phyloP scores from a whole-genome alignment of 2,329 filamentous ascomycete species.

The Exophiala aquamarina region DNA sequence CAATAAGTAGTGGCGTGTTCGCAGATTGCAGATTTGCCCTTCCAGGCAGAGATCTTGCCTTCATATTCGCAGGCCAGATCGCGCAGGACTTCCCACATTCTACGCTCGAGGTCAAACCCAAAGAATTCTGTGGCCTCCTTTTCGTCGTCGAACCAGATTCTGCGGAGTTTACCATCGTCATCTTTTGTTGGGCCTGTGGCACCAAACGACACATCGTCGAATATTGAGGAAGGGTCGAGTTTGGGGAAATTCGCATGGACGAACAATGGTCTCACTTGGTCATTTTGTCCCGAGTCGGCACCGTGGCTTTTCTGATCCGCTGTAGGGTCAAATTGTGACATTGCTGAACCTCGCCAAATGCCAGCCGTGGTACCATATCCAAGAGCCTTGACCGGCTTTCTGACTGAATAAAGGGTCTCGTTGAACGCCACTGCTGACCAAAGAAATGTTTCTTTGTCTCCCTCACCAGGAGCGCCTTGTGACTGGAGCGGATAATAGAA shows the following conservation, averaged over 20 bases:
- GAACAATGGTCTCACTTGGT: slow-evolving; percentile 37
- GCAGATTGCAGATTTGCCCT: slow-evolving; percentile 35
- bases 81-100: slow-evolving; percentile 41
- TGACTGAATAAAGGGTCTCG: slow-evolving; percentile 44
- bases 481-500: slow-evolving; percentile 48
- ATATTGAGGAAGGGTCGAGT: slow-evolving; percentile 40
- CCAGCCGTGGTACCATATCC: slow-evolving; percentile 29
- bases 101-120: slow-evolving; percentile 37
- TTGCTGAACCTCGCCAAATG: slow-evolving; percentile 37
- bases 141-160: slow-evolving; percentile 34
- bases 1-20: slow-evolving; percentile 35
- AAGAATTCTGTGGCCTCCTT: slow-evolving; percentile 33
- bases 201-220: slow-evolving; percentile 32
- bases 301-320: slow-evolving; percentile 33
- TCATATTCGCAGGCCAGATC: slow-evolving; percentile 41
- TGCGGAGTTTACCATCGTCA: slow-evolving; percentile 34
- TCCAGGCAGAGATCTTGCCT: slow-evolving; percentile 34
- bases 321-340: slow-evolving; percentile 39
- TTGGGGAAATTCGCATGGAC: slow-evolving; percentile 43
- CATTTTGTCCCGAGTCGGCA: slow-evolving; percentile 29
- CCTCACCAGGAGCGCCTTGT: slow-evolving; percentile 49
- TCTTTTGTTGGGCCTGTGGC: slow-evolving; percentile 30
- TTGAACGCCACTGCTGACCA: slow-evolving; percentile 43
- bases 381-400: slow-evolving; percentile 30
- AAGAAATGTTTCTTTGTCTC: slow-evolving; percentile 54